Base-by-base conservation (phyloP, 768 basidiomycete species). In the Pisolithus tinctorius region DNA sequence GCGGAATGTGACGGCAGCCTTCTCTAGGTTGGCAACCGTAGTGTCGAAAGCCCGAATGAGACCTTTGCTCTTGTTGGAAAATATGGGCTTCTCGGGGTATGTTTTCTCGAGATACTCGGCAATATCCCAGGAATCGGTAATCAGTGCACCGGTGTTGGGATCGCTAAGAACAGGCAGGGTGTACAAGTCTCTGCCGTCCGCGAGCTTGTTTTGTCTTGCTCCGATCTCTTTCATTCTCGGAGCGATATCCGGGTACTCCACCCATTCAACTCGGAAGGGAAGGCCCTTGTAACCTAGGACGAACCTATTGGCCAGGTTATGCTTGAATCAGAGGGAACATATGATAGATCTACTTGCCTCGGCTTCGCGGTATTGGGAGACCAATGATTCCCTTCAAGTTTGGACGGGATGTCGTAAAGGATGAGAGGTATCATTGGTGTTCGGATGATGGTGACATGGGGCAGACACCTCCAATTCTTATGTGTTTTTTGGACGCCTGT, bases 221-320 rank as follows among this genome's bases (percentile, higher is more conserved):
- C 37, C 37, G 14, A 38, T 38, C n/a, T 53, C 84, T 79, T 7
- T 89, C 88, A 67, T 93, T 82, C 63, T 95, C 92, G 4, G 80
- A 82, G 67, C 93, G 68, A 51, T 87, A 89, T 55, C 90, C 83
- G 58, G 89, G 81, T 65, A 89, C 65, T 54, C 88, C 85, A 60
- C 88, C 86, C 88, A 92, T 91, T 23, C 25, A 17, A 23, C 46
- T 8, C 26, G 20, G 25, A 29, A 26, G 31, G 41, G 31, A 49
- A 46, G 44, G 6, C 16, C 27, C n/a, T 23, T 46, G 26, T n/a
- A 46, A 11, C 27, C 17, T 9, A 46, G 29, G n/a, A 25, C 25
- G 16, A 4, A 20, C 38, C 11, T 47, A 34, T 30, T 34, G 25
- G 30, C 20, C 9, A 40, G 16, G 6, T 40, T 9, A 40, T 16